phyloP scores from a whole-genome alignment of 768 basidiomycete species.

The Collybia mongolica region DNA sequence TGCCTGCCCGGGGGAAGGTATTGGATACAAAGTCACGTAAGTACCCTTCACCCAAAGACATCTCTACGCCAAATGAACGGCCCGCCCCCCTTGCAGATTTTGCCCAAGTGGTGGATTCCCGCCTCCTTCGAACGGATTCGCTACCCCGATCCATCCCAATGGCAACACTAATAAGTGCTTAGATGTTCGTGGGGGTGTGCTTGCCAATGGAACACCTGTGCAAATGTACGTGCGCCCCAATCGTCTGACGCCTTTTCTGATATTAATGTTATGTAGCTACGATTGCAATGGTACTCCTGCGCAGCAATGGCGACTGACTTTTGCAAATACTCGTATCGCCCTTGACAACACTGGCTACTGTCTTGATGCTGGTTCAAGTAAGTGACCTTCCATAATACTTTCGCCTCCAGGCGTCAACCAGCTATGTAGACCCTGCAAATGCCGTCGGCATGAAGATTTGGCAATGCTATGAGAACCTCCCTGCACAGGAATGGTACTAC shows the following conservation, averaged over 20 bases:
- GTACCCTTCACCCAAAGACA: no score
- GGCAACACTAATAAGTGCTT: conserved; percentile 26
- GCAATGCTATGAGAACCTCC: conserved; percentile 29
- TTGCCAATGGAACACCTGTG: conserved; percentile 30
- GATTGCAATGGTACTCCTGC: conserved; percentile 30
- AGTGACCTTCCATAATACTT: neutral
- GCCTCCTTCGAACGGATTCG: conserved; percentile 11
- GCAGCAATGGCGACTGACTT: conserved; percentile 28
- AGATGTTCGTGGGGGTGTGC: conserved; percentile 27
- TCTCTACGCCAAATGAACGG: no score
- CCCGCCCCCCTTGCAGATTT: conserved; percentile 6
- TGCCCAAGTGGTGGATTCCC: conserved; percentile 24
- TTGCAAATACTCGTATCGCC: conserved; percentile 24
- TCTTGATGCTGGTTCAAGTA: conserved; percentile 32
- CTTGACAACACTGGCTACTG: conserved; percentile 31
- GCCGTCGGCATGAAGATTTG: conserved; percentile 33
- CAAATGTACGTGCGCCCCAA: conserved; percentile 22
- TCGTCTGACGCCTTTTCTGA: neutral
- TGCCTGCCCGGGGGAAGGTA: conserved; percentile 16
- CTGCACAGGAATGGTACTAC: conserved; percentile 34
- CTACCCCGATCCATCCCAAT: conserved; percentile 24
- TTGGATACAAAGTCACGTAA: conserved; percentile 23
- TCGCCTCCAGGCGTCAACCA: neutral
- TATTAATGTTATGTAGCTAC: conserved; percentile 16
- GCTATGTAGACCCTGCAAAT: conserved; percentile 22